Evolutionary conservation across 208 protist genomes (phyloP).

Genomic region (Acanthamoeba quina): DNA sequence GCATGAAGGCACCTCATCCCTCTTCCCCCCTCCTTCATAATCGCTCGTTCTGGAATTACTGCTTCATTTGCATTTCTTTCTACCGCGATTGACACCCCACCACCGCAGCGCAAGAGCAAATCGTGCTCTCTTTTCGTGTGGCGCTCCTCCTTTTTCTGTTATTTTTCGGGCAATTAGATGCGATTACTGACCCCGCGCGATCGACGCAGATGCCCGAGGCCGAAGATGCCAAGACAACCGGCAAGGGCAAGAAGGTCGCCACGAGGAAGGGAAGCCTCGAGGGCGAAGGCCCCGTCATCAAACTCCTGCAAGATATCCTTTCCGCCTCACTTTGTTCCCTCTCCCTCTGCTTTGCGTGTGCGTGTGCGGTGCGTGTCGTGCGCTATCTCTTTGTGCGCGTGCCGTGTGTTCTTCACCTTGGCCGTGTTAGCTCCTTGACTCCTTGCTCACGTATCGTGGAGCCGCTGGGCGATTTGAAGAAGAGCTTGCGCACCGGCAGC

Average conservation of each 20-base stretch:
- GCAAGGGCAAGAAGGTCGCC: slow-evolving; percentile 21
- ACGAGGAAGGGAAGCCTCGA: background rate
- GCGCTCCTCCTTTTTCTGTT: too few species aligned
- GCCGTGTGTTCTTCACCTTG: background rate
- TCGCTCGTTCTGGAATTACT: background rate
- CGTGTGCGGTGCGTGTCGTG: background rate
- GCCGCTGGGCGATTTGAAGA: slow-evolving; percentile 35
- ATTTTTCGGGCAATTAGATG: too few species aligned
- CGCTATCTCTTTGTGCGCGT: background rate
- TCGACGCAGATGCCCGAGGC: background rate
- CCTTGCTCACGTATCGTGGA: slow-evolving; percentile 57
- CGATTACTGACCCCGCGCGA: background rate
- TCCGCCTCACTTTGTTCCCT: background rate
- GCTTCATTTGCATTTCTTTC: too few species aligned
- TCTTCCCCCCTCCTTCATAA: background rate
- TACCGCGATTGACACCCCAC: too few species aligned
- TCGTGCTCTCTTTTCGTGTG: too few species aligned
- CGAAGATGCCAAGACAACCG: background rate
- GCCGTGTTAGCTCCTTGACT: slow-evolving; percentile 26
- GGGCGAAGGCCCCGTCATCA: background rate
- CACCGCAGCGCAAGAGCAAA: too few species aligned
- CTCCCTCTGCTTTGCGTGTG: background rate
- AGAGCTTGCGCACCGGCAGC: slow-evolving; percentile 20
- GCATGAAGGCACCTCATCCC: background rate
- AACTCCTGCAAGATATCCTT: slow-evolving; percentile 74